phyloP scores from a whole-genome alignment of 2,329 filamentous ascomycete genomes.

The Trichoderma simmonsii region DNA sequence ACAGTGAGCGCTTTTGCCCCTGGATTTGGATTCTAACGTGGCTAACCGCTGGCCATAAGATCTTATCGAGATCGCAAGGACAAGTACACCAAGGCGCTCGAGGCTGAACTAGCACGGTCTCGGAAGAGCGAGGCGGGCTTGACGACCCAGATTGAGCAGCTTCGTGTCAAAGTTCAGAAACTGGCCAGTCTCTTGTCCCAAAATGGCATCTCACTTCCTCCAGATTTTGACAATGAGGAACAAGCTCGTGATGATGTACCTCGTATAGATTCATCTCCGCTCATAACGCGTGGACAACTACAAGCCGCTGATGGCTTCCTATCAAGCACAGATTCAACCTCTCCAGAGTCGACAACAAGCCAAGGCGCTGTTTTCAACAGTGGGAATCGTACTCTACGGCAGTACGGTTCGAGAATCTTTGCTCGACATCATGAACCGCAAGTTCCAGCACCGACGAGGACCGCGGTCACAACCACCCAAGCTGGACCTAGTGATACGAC shows the following conservation, averaged over 20 bases:
- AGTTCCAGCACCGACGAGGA: background rate
- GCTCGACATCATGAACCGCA: background rate
- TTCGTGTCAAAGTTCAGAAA: slow-evolving; percentile 21
- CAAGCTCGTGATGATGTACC: background rate
- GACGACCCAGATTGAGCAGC: slow-evolving; percentile 21
- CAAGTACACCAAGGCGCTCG: slow-evolving; percentile 29
- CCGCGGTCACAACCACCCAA: background rate
- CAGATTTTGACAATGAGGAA: background rate
- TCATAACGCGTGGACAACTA: background rate
- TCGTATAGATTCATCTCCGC: background rate
- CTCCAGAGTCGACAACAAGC: background rate
- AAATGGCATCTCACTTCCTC: slow-evolving; percentile 19
- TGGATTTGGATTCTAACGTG: background rate
- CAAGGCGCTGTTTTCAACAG: background rate
- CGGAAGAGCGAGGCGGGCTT: slow-evolving; percentile 25
- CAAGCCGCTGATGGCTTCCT: background rate
- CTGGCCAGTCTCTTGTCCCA: slow-evolving; percentile 21
- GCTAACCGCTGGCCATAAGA: slow-evolving; percentile 19
- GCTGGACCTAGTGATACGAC: background rate
- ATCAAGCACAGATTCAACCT: background rate
- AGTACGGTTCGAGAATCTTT: background rate
- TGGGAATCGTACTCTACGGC: background rate
- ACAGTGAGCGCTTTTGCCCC: slow-evolving; percentile 21
- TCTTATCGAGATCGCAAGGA: slow-evolving; percentile 32
- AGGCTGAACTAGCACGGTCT: slow-evolving; percentile 25